These are phyloP conservation scores for Elsinoe necatrix DNA, from an alignment of 2,329 filamentous ascomycete genomes.

Conservation along the genomic window DNA sequence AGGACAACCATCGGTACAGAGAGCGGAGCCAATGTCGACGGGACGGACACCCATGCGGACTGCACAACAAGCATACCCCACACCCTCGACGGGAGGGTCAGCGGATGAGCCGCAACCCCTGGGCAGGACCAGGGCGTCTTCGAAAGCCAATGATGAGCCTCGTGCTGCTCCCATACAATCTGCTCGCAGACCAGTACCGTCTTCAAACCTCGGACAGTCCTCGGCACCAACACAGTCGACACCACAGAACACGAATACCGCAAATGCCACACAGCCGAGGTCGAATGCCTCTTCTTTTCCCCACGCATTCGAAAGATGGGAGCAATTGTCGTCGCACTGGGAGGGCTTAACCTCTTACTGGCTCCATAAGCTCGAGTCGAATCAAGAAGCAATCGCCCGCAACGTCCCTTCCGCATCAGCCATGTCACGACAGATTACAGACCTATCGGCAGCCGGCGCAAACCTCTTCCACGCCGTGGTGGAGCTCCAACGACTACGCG, in stretches of 20 bases:
- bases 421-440: slow-evolving; percentile 86
- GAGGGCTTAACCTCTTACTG: slow-evolving; percentile 95
- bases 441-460: slow-evolving; percentile 91
- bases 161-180: slow-evolving; percentile 3
- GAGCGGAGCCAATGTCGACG: background rate
- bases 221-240: slow-evolving; percentile 14
- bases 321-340: slow-evolving; percentile 94
- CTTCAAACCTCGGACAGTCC: slow-evolving; percentile 13
- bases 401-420: slow-evolving; percentile 73
- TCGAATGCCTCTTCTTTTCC: slow-evolving; percentile 64
- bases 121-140: background rate
- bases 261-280: slow-evolving; percentile 18
- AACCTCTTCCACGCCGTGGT: slow-evolving; percentile 98
- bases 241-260: background rate
- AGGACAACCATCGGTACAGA: background rate
- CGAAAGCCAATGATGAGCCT: slow-evolving; percentile 5
- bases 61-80: slow-evolving; percentile 6
- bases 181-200: background rate
- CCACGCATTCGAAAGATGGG: slow-evolving; percentile 96
- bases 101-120: slow-evolving; percentile 9
- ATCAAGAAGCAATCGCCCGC: slow-evolving; percentile 72
- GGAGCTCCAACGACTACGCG: slow-evolving; percentile 83
- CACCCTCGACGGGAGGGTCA: slow-evolving; percentile 6
- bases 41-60: slow-evolving; percentile 8
- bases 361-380: slow-evolving; percentile 87